Percentiles rank a stretch among this genome's conserved stretches.
Conservation (phyloP, 495 filamentous ascomycete genomes). For the Penicillium verhagenii region DNA sequence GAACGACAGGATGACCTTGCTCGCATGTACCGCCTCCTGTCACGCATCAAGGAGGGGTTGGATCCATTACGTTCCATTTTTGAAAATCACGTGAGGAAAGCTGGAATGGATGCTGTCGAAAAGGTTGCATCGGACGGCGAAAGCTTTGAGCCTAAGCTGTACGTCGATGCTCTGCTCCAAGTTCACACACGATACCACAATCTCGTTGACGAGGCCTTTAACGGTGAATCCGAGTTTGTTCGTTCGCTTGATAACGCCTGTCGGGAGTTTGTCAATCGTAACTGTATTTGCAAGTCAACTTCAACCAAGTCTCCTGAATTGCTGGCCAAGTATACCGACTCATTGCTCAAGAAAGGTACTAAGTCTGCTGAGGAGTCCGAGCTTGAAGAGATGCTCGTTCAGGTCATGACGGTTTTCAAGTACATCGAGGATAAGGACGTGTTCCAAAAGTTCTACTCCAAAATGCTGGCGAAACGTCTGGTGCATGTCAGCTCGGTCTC, state of each 20-base stretch:
- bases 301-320: constrained; percentile 92
- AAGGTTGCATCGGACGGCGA: constrained; percentile 90
- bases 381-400: constrained; percentile 83
- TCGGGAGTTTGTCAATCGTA: constrained; percentile 96
- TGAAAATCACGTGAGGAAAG: constrained; percentile 88
- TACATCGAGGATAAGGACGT: constrained; percentile 99
- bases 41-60: constrained; percentile 86
- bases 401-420: constrained; percentile 99
- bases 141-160: constrained; percentile 90
- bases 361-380: constrained; percentile 90
- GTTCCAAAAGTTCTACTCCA: constrained; percentile 99
- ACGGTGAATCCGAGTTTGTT: constrained; percentile 94
- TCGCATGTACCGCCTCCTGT: constrained; percentile 92
- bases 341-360: constrained; percentile 86
- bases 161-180: constrained; percentile 91
- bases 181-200: constrained; percentile 91
- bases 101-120: constrained; percentile 81
- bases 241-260: constrained; percentile 96
- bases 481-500: constrained; percentile 94
- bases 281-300: constrained; percentile 87
- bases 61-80: constrained; percentile 88
- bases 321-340: constrained; percentile 94
- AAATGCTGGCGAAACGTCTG: constrained; percentile 90
- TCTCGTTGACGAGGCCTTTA: constrained; percentile 89
- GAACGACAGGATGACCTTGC: constrained; percentile 93